Evolutionary conservation across 148 eudicot genomes (phyloP).

Genomic region (Arbutus unedo): DNA sequence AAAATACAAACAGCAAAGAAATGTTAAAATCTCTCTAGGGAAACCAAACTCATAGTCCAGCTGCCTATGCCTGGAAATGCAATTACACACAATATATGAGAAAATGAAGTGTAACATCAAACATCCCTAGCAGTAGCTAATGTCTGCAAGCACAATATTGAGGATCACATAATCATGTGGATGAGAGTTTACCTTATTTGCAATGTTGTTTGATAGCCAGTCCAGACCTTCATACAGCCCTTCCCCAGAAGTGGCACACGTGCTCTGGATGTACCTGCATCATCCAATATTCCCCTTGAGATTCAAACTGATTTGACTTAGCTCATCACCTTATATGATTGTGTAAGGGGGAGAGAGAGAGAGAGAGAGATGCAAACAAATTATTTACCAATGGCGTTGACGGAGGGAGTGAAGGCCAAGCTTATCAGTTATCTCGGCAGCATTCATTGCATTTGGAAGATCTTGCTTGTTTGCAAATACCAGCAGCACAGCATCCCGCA

Average conservation of each 20-base stretch:
- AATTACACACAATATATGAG: background rate
- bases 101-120: background rate
- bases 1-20: constrained; percentile 6
- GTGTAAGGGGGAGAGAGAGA: constrained; percentile 1
- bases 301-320: background rate
- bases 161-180: background rate
- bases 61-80: constrained; percentile 28
- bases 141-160: background rate
- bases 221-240: constrained; percentile 71
- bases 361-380: background rate
- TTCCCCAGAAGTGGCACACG: constrained; percentile 75
- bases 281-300: background rate
- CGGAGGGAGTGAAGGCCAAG: constrained; percentile 81
- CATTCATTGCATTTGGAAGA: constrained; percentile 86
- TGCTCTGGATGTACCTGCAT: constrained; percentile 70
- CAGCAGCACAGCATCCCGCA: constrained; percentile 77
- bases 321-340: background rate
- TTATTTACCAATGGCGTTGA: constrained; percentile 63
- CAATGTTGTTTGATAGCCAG: constrained; percentile 80
- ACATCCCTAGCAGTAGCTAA: background rate
- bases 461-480: constrained; percentile 86
- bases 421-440: constrained; percentile 79
- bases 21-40: background rate
- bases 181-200: constrained; percentile 47
- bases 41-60: background rate